A percentile compares a stretch with the other conserved stretches of the same genome.
Conservation (phyloP, 257 asterid genomes). For the Penstemon newberryi region DNA sequence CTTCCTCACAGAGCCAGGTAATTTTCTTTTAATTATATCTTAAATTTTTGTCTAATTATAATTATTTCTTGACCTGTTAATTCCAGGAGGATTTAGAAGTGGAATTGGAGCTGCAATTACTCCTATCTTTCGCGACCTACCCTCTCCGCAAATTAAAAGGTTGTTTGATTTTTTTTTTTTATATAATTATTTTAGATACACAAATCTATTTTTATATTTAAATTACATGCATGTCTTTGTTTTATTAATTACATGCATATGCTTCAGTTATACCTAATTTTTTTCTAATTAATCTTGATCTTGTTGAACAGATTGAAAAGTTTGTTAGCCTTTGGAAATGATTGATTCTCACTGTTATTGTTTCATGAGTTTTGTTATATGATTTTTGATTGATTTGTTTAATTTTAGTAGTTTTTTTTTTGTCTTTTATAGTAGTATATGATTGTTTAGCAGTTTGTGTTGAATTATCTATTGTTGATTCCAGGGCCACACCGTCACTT, state of each 20-base stretch:
- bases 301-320: neutral
- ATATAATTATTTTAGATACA: neutral
- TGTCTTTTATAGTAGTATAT: neutral
- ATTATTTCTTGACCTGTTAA: neutral
- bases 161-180: conserved; percentile 2
- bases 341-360: neutral
- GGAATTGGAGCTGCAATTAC: conserved; percentile 81
- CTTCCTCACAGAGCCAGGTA: conserved; percentile 64
- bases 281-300: neutral
- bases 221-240: no score
- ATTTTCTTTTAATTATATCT: neutral
- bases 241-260: conserved; percentile 16
- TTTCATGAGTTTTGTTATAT: neutral
- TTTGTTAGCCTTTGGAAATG: neutral
- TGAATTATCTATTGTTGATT: conserved; percentile 23
- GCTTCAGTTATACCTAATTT: neutral
- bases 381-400: neutral
- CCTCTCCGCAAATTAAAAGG: conserved; percentile 91
- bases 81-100: conserved; percentile 79
- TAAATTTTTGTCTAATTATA: neutral
- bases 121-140: conserved; percentile 90
- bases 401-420: no score
- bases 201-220: neutral
- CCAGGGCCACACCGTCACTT: conserved; percentile 86
- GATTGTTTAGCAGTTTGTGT: neutral